A percentile compares a stretch with the other conserved stretches of the same genome.
Conservation (phyloP, 1,284 basidiomycete species). For the Cryptococcus sp. region DNA sequence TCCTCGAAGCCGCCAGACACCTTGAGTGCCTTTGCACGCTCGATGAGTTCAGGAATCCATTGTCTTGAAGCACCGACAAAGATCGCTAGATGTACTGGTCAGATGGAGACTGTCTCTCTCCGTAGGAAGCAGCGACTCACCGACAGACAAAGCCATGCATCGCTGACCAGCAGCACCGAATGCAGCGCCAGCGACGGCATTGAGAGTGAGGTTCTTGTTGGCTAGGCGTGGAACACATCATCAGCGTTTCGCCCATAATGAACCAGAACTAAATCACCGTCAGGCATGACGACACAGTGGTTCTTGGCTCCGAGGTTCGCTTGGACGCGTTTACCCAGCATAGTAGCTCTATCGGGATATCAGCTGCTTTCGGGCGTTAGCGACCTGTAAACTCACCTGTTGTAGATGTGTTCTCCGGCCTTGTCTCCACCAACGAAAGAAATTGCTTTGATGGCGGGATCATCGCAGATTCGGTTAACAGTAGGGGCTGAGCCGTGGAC, state of each 20-base stretch:
- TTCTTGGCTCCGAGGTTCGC: constrained; percentile 97
- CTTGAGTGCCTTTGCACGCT: constrained; percentile 77
- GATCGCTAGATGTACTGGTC: constrained; percentile 51
- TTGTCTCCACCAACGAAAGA: constrained; percentile 96
- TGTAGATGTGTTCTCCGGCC: constrained; percentile 92
- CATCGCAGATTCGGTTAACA: constrained; percentile 92
- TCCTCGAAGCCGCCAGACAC: constrained; percentile 89
- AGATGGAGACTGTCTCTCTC: background rate
- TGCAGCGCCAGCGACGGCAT: constrained; percentile 90
- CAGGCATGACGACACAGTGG: constrained; percentile 91
- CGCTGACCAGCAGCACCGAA: constrained; percentile 97
- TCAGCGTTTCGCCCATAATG: background rate
- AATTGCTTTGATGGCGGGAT: constrained; percentile 87
- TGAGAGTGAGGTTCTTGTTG: constrained; percentile 90
- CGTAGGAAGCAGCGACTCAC: constrained; percentile 53
- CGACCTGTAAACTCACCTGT: constrained; percentile 61
- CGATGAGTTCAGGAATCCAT: constrained; percentile 85
- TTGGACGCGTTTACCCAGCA: constrained; percentile 80
- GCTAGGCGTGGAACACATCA: constrained; percentile 57
- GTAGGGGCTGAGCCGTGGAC: constrained; percentile 87
- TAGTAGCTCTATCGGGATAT: constrained; percentile 24
- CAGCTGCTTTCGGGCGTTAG: background rate
- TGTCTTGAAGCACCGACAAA: constrained; percentile 79
- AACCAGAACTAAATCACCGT: constrained; percentile 60
- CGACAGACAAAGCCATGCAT: constrained; percentile 92